A percentile compares a stretch with the other conserved stretches of the same genome.
These are phyloP conservation scores for Geranium brycei DNA, from an alignment of 345 rosid species.

Conservation along the genomic window DNA sequence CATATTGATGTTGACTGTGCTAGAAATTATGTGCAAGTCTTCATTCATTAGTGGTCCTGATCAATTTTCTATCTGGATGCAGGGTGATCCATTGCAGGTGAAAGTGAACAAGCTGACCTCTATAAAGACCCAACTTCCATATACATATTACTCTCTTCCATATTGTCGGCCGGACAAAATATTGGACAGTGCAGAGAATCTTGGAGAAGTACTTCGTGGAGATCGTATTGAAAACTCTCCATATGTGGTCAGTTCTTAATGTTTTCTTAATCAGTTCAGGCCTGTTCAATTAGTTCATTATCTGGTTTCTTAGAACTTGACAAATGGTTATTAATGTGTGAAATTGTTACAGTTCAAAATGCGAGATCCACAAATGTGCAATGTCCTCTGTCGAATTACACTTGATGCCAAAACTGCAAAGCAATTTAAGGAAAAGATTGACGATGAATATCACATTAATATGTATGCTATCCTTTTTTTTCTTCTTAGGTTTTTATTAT, in stretches of 20 bases:
- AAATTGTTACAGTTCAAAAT: constrained; percentile 58
- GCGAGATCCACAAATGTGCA: constrained; percentile 84
- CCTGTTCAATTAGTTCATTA: background rate
- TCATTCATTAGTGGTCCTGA: background rate
- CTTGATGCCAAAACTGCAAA: constrained; percentile 56
- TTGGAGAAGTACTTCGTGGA: constrained; percentile 96
- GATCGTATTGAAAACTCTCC: constrained; percentile 91
- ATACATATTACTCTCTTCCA: constrained; percentile 69
- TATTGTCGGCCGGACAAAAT: constrained; percentile 59
- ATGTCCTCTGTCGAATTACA: constrained; percentile 33
- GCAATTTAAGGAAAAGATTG: constrained; percentile 74
- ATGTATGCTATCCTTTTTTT: constrained; percentile 36
- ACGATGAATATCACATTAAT: constrained; percentile 86
- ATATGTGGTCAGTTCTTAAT: constrained; percentile 40
- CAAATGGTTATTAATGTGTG: constrained; percentile 10
- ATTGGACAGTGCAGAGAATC: constrained; percentile 88
- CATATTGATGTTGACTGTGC: constrained; percentile 1
- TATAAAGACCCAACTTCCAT: constrained; percentile 86
- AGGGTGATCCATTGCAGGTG: constrained; percentile 72
- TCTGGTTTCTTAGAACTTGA: background rate
- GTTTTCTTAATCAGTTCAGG: background rate
- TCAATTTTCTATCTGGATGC: constrained; percentile 8
- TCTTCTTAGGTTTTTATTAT: background rate
- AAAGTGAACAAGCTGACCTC: constrained; percentile 92
- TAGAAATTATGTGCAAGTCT: background rate